Conservation (phyloP, 108 stramenopile genomes). For the Skeletonema menzelii region DNA sequence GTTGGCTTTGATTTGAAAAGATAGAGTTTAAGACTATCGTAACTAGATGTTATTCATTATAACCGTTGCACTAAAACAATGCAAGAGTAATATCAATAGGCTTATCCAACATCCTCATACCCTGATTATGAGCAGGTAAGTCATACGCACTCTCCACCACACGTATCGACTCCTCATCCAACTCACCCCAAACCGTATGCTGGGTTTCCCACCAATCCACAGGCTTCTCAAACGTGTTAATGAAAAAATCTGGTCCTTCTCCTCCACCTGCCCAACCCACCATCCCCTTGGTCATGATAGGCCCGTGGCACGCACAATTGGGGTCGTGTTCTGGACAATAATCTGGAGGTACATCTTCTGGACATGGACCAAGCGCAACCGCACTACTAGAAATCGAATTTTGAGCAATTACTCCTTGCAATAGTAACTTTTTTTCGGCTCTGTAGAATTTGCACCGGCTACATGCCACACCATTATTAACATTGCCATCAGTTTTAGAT, state of each 20-base stretch:
- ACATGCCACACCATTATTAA: constrained; percentile 33
- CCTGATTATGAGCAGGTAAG: constrained; percentile 38
- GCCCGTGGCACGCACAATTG: constrained; percentile 75
- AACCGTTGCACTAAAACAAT: background rate
- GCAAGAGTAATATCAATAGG: constrained; percentile 14
- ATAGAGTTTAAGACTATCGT: background rate
- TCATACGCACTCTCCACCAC: constrained; percentile 56
- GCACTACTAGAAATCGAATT: constrained; percentile 11
- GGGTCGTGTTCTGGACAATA: constrained; percentile 70
- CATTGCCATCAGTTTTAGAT: background rate
- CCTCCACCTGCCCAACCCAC: constrained; percentile 82
- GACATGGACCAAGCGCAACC: constrained; percentile 55
- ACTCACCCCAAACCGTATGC: constrained; percentile 71
- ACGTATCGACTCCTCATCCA: constrained; percentile 51
- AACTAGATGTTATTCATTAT: no score
- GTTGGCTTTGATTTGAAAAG: background rate
- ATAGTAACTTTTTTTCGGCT: constrained; percentile 63
- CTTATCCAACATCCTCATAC: constrained; percentile 35
- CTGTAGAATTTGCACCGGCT: constrained; percentile 74
- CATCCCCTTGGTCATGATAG: constrained; percentile 70
- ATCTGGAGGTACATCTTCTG: constrained; percentile 28
- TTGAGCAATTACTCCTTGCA: constrained; percentile 66
- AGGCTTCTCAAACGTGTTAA: constrained; percentile 55
- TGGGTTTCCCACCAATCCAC: constrained; percentile 79
- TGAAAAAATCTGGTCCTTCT: constrained; percentile 77